A percentile compares a stretch with the other conserved stretches of the same genome.
phyloP scores from a whole-genome alignment of 2,329 filamentous ascomycete species.

The Penicillium sclerotiorum region DNA sequence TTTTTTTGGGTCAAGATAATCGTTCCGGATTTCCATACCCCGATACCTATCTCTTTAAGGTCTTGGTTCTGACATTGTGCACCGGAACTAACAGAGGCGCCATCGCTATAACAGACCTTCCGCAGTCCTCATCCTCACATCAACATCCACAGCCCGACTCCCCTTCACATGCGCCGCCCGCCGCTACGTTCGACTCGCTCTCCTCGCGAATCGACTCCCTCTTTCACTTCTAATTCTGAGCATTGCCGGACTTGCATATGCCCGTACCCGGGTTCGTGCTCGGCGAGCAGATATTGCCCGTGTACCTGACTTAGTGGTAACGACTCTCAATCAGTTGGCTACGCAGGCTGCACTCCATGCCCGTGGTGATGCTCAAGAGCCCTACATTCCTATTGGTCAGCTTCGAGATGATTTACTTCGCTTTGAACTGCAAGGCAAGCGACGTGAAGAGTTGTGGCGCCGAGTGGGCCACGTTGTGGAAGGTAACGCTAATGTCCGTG shows the following conservation, averaged over 20 bases:
- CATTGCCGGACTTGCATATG: conserved; percentile 61
- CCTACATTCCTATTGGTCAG: conserved; percentile 84
- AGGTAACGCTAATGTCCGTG: conserved; percentile 88
- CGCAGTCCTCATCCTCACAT: conserved; percentile 70
- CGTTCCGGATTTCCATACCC: conserved; percentile 21
- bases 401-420: conserved; percentile 88
- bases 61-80: conserved; percentile 54
- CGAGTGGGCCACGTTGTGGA: conserved; percentile 84
- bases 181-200: conserved; percentile 50
- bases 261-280: conserved; percentile 63
- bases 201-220: conserved; percentile 55
- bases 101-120: conserved; percentile 72
- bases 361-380: conserved; percentile 66
- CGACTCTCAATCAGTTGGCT: conserved; percentile 81
- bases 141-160: conserved; percentile 88
- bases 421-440: conserved; percentile 72
- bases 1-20: conserved; percentile 22
- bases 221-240: conserved; percentile 50
- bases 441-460: conserved; percentile 81
- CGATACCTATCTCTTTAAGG: conserved; percentile 24
- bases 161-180: conserved; percentile 65
- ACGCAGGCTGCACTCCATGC: conserved; percentile 81
- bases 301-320: conserved; percentile 79
- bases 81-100: conserved; percentile 80
- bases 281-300: conserved; percentile 68